Evolutionary conservation across 768 basidiomycete genomes (phyloP), one percentile per base, ranked within the genome.

Genomic region (Rhodotorula diobovata): DNA sequence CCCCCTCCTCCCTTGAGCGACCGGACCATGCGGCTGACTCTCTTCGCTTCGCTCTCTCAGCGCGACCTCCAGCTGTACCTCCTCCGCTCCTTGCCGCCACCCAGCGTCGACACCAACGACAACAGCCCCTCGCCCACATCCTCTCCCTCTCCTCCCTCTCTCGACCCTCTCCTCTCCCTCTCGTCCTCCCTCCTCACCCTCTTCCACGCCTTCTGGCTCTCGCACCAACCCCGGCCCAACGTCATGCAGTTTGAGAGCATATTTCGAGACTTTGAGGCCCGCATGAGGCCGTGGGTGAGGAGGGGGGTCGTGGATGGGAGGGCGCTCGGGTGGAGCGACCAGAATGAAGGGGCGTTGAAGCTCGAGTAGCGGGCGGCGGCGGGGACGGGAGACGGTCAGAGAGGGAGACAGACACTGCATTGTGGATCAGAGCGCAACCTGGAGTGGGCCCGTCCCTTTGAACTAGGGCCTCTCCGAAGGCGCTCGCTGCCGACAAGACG

Each of bases 11-110:
- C 56, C 28, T 7, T n/a, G 37, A 57, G 21, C 10, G 8, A 6
- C 3, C n/a, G n/a, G n/a, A n/a, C n/a, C n/a, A n/a, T n/a, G n/a
- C n/a, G n/a, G n/a, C n/a, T 41, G 25, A 30, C 5, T 6, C 9
- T 21, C 3, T 34, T 50, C 28, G 45, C 1, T n/a, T 21, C 55
- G 3, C 28, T 12, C 3, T 6, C 12, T 4, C 62, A 71, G 67
- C 73, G 73, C 18, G 73, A 75, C 58, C 58, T 75, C 30, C 73
- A 75, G 23, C 67, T 75, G 15, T 57, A 69, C 45, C 70, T 75
- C 51, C 67, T 75, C 1, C 70, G 73, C 7, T 43, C 61, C 2
- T 9, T 64, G 2, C 73, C 71, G 21, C 34, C 67, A 1, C n/a
- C 43, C 10, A 43, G 41, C 66, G 23, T 25, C 28, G 43, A 28